Conservation (phyloP, 1,284 basidiomycete genomes). For the Puccinia sorghi region DNA sequence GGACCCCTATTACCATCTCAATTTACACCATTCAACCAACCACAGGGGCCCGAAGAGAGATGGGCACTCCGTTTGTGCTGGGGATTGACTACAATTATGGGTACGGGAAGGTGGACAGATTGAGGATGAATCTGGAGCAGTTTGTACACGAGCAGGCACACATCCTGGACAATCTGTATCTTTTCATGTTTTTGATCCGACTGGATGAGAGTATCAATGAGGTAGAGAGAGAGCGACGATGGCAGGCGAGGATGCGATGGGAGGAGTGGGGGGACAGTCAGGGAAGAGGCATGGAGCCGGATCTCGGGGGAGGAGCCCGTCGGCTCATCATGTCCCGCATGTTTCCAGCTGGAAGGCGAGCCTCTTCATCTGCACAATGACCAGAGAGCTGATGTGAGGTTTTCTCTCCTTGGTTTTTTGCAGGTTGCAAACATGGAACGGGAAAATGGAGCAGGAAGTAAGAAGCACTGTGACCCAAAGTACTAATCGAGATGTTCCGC, state of each 20-base stretch:
- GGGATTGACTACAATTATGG: slow-evolving; percentile 45
- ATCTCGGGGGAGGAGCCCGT: slow-evolving; percentile 1
- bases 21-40: not conserved
- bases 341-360: not conserved
- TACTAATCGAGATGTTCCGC: not conserved
- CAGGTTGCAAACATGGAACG: slow-evolving; percentile 8
- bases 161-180: slow-evolving; percentile 36
- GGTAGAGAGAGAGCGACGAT: slow-evolving; percentile 24
- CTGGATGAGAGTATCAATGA: slow-evolving; percentile 27
- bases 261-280: slow-evolving; percentile 20
- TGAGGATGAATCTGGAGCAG: slow-evolving; percentile 9
- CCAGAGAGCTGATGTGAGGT: not conserved
- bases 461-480: not conserved
- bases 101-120: slow-evolving; percentile 14
- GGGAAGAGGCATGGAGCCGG: slow-evolving; percentile 3
- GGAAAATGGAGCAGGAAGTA: slow-evolving; percentile 4
- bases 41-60: not conserved
- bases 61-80: slow-evolving; percentile 27
- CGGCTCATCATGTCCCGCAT: slow-evolving; percentile 2
- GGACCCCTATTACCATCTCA: slow-evolving; percentile 22
- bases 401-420: not conserved
- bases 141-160: slow-evolving; percentile 27
- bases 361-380: not conserved
- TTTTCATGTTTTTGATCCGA: slow-evolving; percentile 27
- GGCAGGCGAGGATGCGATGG: slow-evolving; percentile 29